These are phyloP conservation scores for Aspergillus tanneri DNA, from an alignment of 2,329 filamentous ascomycete genomes.

Conservation along the genomic window DNA sequence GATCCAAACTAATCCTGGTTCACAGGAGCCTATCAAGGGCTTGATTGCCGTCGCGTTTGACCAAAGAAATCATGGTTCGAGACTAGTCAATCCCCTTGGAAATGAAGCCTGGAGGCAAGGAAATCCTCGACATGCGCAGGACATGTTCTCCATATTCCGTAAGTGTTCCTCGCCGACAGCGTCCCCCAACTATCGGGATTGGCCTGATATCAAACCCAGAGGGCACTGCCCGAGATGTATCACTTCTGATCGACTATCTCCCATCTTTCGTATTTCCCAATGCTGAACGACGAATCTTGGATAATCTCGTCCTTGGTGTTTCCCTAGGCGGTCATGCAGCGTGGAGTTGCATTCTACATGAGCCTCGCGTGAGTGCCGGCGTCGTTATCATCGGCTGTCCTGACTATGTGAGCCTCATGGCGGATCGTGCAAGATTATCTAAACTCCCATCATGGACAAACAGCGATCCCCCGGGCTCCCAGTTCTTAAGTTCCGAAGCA, in stretches of 20 bases:
- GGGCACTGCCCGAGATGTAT: slow-evolving; percentile 72
- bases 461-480: slow-evolving; percentile 54
- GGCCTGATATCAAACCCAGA: slow-evolving; percentile 34
- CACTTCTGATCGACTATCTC: slow-evolving; percentile 72
- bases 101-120: slow-evolving; percentile 79
- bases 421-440: slow-evolving; percentile 70
- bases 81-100: slow-evolving; percentile 63
- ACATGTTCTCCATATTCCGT: slow-evolving; percentile 82
- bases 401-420: slow-evolving; percentile 79
- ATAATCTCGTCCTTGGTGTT: slow-evolving; percentile 76
- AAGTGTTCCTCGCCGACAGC: slow-evolving; percentile 36
- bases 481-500: slow-evolving; percentile 73
- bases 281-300: slow-evolving; percentile 48
- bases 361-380: slow-evolving; percentile 74
- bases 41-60: slow-evolving; percentile 84
- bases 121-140: slow-evolving; percentile 78
- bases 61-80: slow-evolving; percentile 84
- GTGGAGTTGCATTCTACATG: slow-evolving; percentile 79
- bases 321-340: slow-evolving; percentile 84
- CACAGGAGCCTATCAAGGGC: slow-evolving; percentile 47
- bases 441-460: slow-evolving; percentile 62
- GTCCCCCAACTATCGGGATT: background rate
- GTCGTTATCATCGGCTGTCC: slow-evolving; percentile 85
- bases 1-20: slow-evolving; percentile 31
- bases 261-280: slow-evolving; percentile 69